Evolutionary conservation across 2,329 filamentous ascomycete species (phyloP).

Genomic region (Aspergillus persii): DNA sequence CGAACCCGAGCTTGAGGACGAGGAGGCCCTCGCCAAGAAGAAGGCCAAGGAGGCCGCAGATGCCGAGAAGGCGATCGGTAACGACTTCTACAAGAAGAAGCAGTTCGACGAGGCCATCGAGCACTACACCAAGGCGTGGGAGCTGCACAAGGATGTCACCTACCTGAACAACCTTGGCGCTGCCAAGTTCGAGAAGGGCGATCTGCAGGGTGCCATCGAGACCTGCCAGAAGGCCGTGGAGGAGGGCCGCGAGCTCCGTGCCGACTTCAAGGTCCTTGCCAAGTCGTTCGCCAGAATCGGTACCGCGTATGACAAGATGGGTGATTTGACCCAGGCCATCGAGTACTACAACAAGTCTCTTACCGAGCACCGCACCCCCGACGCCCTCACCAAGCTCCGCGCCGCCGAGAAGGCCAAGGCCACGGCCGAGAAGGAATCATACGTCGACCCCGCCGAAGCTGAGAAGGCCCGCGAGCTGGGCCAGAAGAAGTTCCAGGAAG

Average conservation of each 20-base stretch:
- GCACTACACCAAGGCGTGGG: conserved; percentile 95
- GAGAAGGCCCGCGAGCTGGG: conserved; percentile 94
- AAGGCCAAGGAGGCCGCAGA: conserved; percentile 92
- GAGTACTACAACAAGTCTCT: conserved; percentile 90
- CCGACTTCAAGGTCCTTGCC: conserved; percentile 97
- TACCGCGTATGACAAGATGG: conserved; percentile 85
- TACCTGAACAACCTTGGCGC: conserved; percentile 97
- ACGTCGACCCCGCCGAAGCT: conserved; percentile 86
- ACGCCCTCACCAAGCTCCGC: conserved; percentile 89
- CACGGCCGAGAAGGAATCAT: conserved; percentile 71
- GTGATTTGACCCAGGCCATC: conserved; percentile 75
- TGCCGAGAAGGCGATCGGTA: conserved; percentile 90
- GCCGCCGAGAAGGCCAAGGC: conserved; percentile 83
- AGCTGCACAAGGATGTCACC: conserved; percentile 89
- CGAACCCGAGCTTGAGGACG: conserved; percentile 68
- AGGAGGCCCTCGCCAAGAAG: conserved; percentile 78
- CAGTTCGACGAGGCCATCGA: conserved; percentile 92
- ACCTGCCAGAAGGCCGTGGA: conserved; percentile 84
- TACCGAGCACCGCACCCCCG: conserved; percentile 93
- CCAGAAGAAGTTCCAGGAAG: conserved; percentile 95
- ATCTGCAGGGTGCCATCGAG: conserved; percentile 83
- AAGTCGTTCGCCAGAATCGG: conserved; percentile 98
- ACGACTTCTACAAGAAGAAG: conserved; percentile 96
- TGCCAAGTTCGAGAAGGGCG: conserved; percentile 93
- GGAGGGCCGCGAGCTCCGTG: conserved; percentile 82